Percentiles rank a stretch among this genome's conserved stretches.
These are phyloP conservation scores for Linderniella brevidens DNA, from an alignment of 257 asterid species.

Conservation along the genomic window DNA sequence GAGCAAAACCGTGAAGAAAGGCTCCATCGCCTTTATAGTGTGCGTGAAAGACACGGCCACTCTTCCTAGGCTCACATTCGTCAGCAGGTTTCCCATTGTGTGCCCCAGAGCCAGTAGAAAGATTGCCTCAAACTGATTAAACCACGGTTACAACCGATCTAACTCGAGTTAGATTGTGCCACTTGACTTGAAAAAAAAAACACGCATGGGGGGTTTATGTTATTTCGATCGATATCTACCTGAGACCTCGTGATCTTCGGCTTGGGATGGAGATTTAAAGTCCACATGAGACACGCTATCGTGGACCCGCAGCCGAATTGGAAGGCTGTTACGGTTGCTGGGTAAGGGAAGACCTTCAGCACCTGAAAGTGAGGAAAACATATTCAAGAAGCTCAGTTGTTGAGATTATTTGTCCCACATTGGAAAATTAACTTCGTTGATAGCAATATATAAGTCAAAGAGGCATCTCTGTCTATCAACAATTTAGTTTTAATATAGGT, in stretches of 20 bases:
- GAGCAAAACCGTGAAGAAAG: constrained; percentile 80
- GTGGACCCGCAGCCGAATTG: constrained; percentile 76
- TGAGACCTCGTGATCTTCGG: constrained; percentile 56
- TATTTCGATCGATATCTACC: constrained; percentile 17
- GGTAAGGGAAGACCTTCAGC: constrained; percentile 57
- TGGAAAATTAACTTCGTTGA: too few species aligned
- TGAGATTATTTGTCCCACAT: too few species aligned
- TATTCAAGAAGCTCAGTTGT: constrained; percentile 10
- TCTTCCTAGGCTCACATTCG: constrained; percentile 75
- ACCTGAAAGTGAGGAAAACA: constrained; percentile 26
- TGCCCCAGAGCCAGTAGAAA: constrained; percentile 52
- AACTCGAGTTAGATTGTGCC: too few species aligned
- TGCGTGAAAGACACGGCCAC: constrained; percentile 92
- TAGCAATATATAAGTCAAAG: too few species aligned
- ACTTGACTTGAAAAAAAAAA: too few species aligned
- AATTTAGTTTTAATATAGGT: too few species aligned
- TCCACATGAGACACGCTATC: constrained; percentile 53
- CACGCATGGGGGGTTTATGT: too few species aligned
- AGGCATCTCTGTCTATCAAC: too few species aligned
- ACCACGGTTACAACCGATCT: too few species aligned
- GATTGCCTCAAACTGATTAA: constrained; percentile 33
- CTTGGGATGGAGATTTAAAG: constrained; percentile 44
- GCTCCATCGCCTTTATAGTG: constrained; percentile 94
- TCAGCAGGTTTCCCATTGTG: constrained; percentile 69
- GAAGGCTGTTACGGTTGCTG: constrained; percentile 70